These are phyloP conservation scores for Oxytropis ochrocephala DNA, from an alignment of 306 rosid species.

Conservation along the genomic window DNA sequence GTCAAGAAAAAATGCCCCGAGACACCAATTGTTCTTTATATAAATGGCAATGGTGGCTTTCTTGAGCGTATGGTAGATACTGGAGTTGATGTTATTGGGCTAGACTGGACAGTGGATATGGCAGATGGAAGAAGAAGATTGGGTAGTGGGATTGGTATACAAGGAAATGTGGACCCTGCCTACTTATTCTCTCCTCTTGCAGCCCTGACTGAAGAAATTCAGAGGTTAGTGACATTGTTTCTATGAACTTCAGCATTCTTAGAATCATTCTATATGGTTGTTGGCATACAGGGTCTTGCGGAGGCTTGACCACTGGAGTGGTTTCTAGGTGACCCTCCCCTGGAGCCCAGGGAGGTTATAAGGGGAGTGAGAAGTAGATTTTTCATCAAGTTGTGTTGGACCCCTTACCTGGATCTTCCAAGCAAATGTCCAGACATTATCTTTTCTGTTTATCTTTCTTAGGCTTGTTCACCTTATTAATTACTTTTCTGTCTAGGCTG, in stretches of 20 bases:
- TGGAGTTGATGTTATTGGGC: conserved; percentile 89
- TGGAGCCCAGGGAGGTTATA: neutral
- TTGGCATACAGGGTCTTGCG: neutral
- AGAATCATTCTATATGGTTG: neutral
- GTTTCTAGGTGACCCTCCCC: neutral
- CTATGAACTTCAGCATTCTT: neutral
- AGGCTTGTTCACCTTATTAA: too few relatives aligned
- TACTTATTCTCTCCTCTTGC: conserved; percentile 75
- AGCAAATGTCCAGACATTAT: neutral
- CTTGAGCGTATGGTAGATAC: conserved; percentile 89
- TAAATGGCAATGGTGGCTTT: conserved; percentile 94
- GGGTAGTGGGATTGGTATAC: conserved; percentile 72
- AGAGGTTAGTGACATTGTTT: conserved; percentile 52
- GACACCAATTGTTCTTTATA: conserved; percentile 85
- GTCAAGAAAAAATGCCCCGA: conserved; percentile 67
- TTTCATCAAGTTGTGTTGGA: neutral
- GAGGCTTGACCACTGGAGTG: neutral
- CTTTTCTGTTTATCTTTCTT: conserved; percentile 6
- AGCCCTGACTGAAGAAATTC: conserved; percentile 80
- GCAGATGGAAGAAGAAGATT: conserved; percentile 85
- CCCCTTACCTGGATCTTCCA: neutral
- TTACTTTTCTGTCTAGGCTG: too few relatives aligned
- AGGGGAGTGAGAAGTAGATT: neutral
- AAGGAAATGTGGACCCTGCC: conserved; percentile 98
- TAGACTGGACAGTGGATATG: conserved; percentile 98